Base-by-base conservation (phyloP, 2,329 filamentous ascomycete genomes). In the Emmonsiellopsis sp. region DNA sequence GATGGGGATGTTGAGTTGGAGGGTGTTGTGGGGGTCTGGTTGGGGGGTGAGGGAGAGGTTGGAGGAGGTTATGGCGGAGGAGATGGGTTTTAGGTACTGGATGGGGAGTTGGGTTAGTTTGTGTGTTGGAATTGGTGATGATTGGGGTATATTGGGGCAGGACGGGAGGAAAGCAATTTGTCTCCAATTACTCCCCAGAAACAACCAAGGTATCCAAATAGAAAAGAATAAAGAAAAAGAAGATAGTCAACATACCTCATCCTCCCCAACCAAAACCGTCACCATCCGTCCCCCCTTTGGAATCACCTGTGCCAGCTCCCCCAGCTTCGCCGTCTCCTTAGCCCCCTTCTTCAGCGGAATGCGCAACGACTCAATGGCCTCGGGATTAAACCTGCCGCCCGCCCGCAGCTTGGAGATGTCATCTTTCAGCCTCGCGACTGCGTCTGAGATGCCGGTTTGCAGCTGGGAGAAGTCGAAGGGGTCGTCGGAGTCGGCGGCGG, bases 221-320 rank as follows among this genome's bases (percentile, higher is more conserved):
- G 49, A 16, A 34, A 43, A 26, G 46, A 32, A 40, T n/a, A 47
- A 38, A 16, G 30, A 8, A 31, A 52, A 6, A 11, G 4, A 30
- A 41, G 15, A 15, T 48, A 9, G 37, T 43, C 50, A 31, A 72
- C 76, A 61, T 65, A 85, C 83, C 55, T 81, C 79, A 61, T 81
- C 78, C 62, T 87, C 85, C 11, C 82, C 79, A 40, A 80, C 81
- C 20, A 85, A 65, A n/a, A 87, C 72, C 55, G 80, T 78, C 32
- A 86, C 66, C 60, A 75, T 76, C 53, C 83, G 69, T 9, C 83
- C 76, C 30, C 78, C 83, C 61, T 84, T 83, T 0, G 82, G 81
- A 40, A 87, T 73, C 13, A 87, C 81, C 63, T 86, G 84, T 2
- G 83, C 84, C 54, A 88, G 63, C 63, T 86, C 83, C 8, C 78